Evolutionary conservation across 176 grass and related monocot species (phyloP).

Genomic region (Eleusine coracana): DNA sequence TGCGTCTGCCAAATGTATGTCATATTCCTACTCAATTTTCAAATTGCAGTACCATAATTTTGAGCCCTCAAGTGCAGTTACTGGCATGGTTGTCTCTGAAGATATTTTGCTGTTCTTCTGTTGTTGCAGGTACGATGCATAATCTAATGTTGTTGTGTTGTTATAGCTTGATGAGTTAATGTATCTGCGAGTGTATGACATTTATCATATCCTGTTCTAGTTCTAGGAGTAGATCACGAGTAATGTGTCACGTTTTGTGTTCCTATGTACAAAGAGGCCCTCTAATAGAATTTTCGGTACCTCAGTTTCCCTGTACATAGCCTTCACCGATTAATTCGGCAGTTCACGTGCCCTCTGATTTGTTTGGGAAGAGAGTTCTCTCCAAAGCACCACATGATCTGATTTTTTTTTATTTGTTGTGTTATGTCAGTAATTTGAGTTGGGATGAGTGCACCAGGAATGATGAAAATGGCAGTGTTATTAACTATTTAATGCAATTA

Average conservation of each 20-base stretch:
- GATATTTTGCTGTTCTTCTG: background rate
- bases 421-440: background rate
- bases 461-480: background rate
- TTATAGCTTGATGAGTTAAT: slow-evolving; percentile 12
- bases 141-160: background rate
- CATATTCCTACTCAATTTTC: slow-evolving; percentile 15
- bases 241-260: slow-evolving; percentile 5
- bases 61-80: background rate
- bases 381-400: background rate
- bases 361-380: background rate
- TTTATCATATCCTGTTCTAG: slow-evolving; percentile 32
- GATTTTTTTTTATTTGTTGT: slow-evolving; percentile 13
- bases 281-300: background rate
- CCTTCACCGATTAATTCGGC: slow-evolving; percentile 6
- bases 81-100: slow-evolving; percentile 6
- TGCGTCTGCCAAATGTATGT: background rate
- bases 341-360: background rate
- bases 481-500: too few relatives aligned
- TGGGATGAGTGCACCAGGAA: too few relatives aligned
- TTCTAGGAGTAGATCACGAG: background rate
- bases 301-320: slow-evolving; percentile 29
- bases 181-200: slow-evolving; percentile 1
- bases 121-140: slow-evolving; percentile 41
- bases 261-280: slow-evolving; percentile 32
- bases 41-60: background rate